phyloP scores from a whole-genome alignment of 805 yeast species.

The Brettanomyces nanus region DNA sequence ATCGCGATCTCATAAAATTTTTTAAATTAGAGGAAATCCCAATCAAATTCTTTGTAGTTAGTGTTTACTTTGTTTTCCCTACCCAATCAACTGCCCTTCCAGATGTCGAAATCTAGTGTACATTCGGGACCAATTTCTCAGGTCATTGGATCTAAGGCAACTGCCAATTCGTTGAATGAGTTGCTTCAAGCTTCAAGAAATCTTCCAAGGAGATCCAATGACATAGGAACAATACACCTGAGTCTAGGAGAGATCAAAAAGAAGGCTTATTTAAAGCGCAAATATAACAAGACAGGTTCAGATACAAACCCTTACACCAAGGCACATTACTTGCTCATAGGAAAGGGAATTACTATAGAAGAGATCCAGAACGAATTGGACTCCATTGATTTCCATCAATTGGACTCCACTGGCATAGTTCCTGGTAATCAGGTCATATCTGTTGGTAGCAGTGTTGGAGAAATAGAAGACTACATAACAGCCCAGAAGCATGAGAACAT shows the following conservation, averaged over 20 bases:
- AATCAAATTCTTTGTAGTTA: too few species aligned
- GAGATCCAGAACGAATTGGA: conserved; percentile 61
- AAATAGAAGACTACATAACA: conserved; percentile 56
- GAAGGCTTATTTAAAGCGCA: conserved; percentile 52
- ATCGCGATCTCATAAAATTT: too few species aligned
- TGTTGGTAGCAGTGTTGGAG: conserved; percentile 13
- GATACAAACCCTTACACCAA: conserved; percentile 43
- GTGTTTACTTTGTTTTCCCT: too few species aligned
- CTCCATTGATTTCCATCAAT: conserved; percentile 25
- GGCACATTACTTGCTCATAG: conserved; percentile 84
- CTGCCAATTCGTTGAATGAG: conserved; percentile 44
- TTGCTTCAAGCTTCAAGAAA: conserved; percentile 69
- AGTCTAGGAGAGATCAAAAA: conserved; percentile 72
- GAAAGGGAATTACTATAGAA: conserved; percentile 81
- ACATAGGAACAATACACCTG: conserved; percentile 72
- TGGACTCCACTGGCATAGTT: conserved; percentile 5
- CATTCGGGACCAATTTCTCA: too few species aligned
- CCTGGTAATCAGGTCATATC: neutral
- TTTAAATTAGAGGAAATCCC: too few species aligned
- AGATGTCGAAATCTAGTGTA: too few species aligned
- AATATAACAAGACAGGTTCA: conserved; percentile 27
- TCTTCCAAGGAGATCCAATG: conserved; percentile 57
- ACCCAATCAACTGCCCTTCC: too few species aligned
- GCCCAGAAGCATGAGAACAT: conserved; percentile 77
- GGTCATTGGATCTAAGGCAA: too few species aligned